Evolutionary conservation across 2,329 filamentous ascomycete genomes (phyloP).

Genomic region (Colletotrichum destructivum): DNA sequence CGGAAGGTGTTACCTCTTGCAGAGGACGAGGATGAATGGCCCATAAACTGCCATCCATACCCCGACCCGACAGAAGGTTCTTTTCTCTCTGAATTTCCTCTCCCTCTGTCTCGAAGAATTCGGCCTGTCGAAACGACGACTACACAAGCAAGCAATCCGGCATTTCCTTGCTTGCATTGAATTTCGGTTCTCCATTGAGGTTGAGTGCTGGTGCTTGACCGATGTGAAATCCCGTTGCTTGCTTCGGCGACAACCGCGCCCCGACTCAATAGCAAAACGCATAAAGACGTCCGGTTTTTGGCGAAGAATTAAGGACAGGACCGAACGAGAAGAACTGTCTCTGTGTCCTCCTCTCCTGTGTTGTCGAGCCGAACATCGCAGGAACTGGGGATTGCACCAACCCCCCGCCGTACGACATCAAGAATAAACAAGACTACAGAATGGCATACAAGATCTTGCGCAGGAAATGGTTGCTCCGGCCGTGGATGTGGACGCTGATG

Average conservation of each 20-base stretch:
- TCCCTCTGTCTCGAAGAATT: conserved; percentile 17
- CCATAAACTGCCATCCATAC: conserved; percentile 41
- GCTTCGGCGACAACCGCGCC: conserved; percentile 37
- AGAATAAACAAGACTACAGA: conserved; percentile 42
- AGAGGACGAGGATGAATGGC: conserved; percentile 26
- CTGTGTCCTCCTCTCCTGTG: background rate
- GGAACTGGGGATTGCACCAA: background rate
- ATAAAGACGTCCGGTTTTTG: background rate
- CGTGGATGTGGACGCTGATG: conserved; percentile 75
- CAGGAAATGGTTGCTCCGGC: conserved; percentile 71
- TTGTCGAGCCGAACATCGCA: conserved; percentile 16
- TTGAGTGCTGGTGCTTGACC: conserved; percentile 40
- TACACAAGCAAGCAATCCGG: conserved; percentile 22
- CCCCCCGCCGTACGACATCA: background rate
- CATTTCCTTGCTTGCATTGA: background rate
- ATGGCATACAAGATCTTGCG: conserved; percentile 70
- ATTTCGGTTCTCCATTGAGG: background rate
- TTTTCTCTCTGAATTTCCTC: background rate
- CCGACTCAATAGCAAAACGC: conserved; percentile 11
- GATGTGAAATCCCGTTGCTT: conserved; percentile 34
- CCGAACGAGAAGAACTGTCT: background rate
- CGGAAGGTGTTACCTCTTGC: background rate
- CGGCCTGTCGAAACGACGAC: conserved; percentile 9
- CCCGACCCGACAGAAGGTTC: conserved; percentile 23
- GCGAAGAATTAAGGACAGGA: background rate